Base-by-base conservation (phyloP, 176 grass and related monocot genomes). In the Areca catechu region DNA sequence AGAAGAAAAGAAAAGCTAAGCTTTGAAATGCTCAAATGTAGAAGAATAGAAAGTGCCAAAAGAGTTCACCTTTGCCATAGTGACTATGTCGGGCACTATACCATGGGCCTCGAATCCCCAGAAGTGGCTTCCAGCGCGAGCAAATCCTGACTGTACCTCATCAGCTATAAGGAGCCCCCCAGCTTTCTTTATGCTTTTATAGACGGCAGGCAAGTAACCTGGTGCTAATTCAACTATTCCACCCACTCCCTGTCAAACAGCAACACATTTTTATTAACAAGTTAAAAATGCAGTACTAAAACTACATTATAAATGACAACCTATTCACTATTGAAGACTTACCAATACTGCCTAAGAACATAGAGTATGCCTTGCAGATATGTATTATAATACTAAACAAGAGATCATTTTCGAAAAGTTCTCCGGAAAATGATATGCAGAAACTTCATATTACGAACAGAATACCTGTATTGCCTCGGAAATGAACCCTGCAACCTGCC, bases 151-250 rank as follows among this genome's bases (percentile, higher is more conserved):
- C 74, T 97, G 93, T 7, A 97, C 87, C 66, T 97, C 93, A 69
- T 97, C 93, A 28, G 93, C 93, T 72, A 97, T 92, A 79, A 84
- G 92, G 30, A 97, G 85, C 4, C 93, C 93, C 19, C 87, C 93
- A 3, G 87, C 87, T 16, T 88, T 76, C 54, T 77, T 76, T 10
- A 97, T 75, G 2, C 3, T 69, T 19, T 91, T 69, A 70, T 97
- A 92, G 37, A 61, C 93, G 54, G 85, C 57, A 10, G 93, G 83
- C 60, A 97, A 66, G 73, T 97, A 97, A 16, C 83, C 93, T 23
- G 83, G 87, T 21, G 93, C 60, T 28, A 88, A 59, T 71, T 97
- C 93, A 22, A 91, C 87, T 65, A 97, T 88, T 54, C 93, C 93
- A 7, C 93, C 93, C 0, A 97, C 93, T 0, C 93, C 93, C 93